phyloP scores from a whole-genome alignment of 352 stramenopile genomes.

The Pythium sukuiense region DNA sequence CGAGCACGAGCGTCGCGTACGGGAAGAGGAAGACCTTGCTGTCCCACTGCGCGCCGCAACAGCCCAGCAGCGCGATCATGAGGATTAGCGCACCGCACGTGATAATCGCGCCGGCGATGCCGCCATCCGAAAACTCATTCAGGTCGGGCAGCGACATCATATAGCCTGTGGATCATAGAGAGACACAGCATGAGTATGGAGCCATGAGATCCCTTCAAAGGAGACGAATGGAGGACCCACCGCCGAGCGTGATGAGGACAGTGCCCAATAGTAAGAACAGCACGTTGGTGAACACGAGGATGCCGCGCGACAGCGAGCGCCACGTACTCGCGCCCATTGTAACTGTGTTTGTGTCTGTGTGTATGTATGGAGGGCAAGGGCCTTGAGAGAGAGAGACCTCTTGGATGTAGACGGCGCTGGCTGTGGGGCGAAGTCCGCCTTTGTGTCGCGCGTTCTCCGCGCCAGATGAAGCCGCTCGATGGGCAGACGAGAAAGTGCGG shows the following conservation, averaged over 20 bases:
- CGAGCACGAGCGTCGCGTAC: constrained; percentile 74
- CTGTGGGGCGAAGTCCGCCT: constrained; percentile 1
- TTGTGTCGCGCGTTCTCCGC: constrained; percentile 10
- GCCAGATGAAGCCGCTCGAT: constrained; percentile 23
- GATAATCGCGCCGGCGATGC: constrained; percentile 78
- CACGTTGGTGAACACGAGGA: constrained; percentile 89
- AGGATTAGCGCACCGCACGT: constrained; percentile 79
- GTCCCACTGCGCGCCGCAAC: constrained; percentile 82
- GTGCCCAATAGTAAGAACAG: constrained; percentile 82
- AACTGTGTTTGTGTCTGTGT: neutral
- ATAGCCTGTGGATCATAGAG: constrained; percentile 46
- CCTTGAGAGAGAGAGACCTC: neutral
- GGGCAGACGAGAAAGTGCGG: constrained; percentile 8
- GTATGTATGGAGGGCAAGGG: neutral
- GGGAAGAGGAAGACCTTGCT: constrained; percentile 86
- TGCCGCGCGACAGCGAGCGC: constrained; percentile 71
- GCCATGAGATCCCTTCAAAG: neutral
- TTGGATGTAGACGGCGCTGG: neutral
- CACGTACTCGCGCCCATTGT: constrained; percentile 46
- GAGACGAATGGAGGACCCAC: constrained; percentile 27
- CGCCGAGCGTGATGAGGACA: constrained; percentile 77
- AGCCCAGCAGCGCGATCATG: constrained; percentile 72
- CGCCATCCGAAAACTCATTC: constrained; percentile 78
- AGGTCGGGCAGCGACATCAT: constrained; percentile 79
- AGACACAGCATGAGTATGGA: constrained; percentile 9